Conservation (phyloP, 257 asterid genomes). For the Fraxinus pennsylvanica region DNA sequence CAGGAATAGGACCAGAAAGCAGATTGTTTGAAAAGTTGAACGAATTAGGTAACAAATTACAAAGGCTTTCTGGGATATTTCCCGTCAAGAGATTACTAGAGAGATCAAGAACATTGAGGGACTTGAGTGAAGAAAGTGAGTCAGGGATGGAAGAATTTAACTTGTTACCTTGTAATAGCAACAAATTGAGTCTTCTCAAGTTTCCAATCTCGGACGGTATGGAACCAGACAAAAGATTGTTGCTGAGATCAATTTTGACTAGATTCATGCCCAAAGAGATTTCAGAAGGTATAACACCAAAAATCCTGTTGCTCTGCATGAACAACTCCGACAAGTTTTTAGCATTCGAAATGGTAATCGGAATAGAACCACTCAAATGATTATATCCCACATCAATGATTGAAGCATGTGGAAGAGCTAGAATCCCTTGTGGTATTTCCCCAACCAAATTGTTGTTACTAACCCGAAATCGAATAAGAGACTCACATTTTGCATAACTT, state of each 20-base stretch:
- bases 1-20: conserved; percentile 75
- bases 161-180: conserved; percentile 63
- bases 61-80: conserved; percentile 53
- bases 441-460: conserved; percentile 65
- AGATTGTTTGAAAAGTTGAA: conserved; percentile 73
- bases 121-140: conserved; percentile 54
- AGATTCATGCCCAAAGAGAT: conserved; percentile 57
- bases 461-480: conserved; percentile 75
- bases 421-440: conserved; percentile 56
- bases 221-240: conserved; percentile 68
- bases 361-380: conserved; percentile 54
- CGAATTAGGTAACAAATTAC: conserved; percentile 62
- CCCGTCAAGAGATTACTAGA: conserved; percentile 66
- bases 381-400: conserved; percentile 69
- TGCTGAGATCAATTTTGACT: conserved; percentile 79
- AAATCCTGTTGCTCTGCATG: conserved; percentile 71
- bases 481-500: conserved; percentile 58
- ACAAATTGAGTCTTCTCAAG: conserved; percentile 58
- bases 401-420: conserved; percentile 67
- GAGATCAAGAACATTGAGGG: conserved; percentile 76
- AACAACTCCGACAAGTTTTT: conserved; percentile 74
- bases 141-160: conserved; percentile 71
- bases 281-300: conserved; percentile 69
- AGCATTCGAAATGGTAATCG: conserved; percentile 49
- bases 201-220: conserved; percentile 68